A percentile compares a stretch with the other conserved stretches of the same genome.
Evolutionary conservation across 2,329 filamentous ascomycete genomes (phyloP).

Genomic region (Claviceps citrina): DNA sequence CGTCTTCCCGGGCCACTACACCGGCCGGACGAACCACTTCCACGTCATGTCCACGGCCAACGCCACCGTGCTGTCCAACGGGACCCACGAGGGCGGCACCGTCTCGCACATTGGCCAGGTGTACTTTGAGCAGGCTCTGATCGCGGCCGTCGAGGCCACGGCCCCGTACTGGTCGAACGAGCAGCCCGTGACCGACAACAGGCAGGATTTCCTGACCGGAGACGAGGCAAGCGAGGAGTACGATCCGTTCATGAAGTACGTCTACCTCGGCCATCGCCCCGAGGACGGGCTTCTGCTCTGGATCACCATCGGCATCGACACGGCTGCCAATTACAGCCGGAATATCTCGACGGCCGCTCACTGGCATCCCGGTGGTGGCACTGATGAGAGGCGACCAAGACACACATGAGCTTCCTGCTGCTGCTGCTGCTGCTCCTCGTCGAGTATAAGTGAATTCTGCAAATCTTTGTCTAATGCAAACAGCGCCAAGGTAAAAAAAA

Average conservation of each 20-base stretch:
- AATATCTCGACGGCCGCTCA: slow-evolving; percentile 2
- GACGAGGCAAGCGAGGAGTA: slow-evolving; percentile 31
- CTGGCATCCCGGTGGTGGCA: slow-evolving; percentile 3
- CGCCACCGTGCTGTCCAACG: slow-evolving; percentile 28
- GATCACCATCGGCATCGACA: slow-evolving; percentile 36
- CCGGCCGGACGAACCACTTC: slow-evolving; percentile 25
- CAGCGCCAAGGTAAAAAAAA: background rate
- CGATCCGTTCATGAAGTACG: slow-evolving; percentile 43
- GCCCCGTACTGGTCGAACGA: slow-evolving; percentile 30
- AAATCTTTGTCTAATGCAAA: background rate
- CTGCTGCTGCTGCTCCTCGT: too few species aligned
- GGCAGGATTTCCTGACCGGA: slow-evolving; percentile 30
- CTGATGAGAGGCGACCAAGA: background rate
- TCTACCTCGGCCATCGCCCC: slow-evolving; percentile 36
- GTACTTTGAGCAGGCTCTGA: slow-evolving; percentile 39
- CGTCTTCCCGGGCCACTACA: slow-evolving; percentile 29
- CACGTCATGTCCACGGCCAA: slow-evolving; percentile 19
- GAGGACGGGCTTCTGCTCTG: slow-evolving; percentile 37
- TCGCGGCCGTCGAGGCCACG: slow-evolving; percentile 33
- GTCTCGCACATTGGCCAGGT: slow-evolving; percentile 44
- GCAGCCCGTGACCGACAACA: slow-evolving; percentile 30
- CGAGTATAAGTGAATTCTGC: too few species aligned
- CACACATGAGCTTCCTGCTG: too few species aligned
- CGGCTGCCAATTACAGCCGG: slow-evolving; percentile 4
- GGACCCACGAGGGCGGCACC: slow-evolving; percentile 32